Conservation (phyloP, 2,329 filamentous ascomycete genomes). For the Rhynchosporium secalis region DNA sequence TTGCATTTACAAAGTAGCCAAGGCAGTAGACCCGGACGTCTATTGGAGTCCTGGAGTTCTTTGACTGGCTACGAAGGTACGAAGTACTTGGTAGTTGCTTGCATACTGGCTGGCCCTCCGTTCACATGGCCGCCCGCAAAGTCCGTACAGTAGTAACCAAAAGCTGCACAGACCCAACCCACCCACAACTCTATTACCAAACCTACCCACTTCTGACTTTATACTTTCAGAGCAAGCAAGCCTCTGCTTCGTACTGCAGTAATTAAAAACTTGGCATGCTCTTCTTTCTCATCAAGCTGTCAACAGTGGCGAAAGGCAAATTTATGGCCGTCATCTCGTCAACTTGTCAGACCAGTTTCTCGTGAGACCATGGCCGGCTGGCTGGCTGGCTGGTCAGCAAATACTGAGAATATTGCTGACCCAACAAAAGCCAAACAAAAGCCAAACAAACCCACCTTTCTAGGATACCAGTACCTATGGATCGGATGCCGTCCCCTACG, state of each 20-base stretch:
- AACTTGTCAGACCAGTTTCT: constrained; percentile 4
- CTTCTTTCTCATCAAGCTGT: background rate
- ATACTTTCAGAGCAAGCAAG: too few species aligned
- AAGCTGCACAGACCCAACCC: too few species aligned
- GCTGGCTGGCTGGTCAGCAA: too few species aligned
- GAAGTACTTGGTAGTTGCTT: background rate
- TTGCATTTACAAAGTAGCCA: constrained; percentile 18
- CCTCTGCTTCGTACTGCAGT: background rate
- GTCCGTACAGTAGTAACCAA: background rate
- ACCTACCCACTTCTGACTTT: too few species aligned
- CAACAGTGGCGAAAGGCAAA: background rate
- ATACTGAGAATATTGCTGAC: constrained; percentile 21
- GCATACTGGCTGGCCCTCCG: constrained; percentile 17
- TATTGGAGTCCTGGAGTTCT: background rate
- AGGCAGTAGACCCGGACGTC: constrained; percentile 9
- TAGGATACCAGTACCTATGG: background rate
- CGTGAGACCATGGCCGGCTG: too few species aligned
- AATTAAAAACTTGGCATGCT: background rate
- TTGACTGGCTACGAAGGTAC: background rate
- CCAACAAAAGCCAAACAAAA: constrained; percentile 20
- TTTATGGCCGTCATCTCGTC: background rate
- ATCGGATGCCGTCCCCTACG: background rate
- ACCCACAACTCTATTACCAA: too few species aligned
- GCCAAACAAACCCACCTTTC: background rate
- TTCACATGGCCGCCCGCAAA: constrained; percentile 12